Conservation (phyloP, 2,329 filamentous ascomycete genomes). For the Cercospora janseana region DNA sequence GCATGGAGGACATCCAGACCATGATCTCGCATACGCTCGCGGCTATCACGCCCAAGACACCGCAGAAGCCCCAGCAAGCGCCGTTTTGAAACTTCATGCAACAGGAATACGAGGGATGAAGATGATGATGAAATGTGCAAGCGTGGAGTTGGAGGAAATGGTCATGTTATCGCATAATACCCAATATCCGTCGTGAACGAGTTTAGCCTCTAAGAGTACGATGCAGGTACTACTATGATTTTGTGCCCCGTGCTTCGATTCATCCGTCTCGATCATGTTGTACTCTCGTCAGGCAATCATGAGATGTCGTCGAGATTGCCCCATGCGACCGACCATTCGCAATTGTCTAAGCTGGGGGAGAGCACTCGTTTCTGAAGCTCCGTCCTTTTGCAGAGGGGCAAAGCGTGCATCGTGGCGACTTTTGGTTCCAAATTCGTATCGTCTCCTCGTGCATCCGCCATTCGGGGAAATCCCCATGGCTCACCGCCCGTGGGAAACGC, state of each 20-base stretch:
- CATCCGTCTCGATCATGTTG: background rate
- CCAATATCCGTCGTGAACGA: background rate
- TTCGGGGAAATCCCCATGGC: background rate
- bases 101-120: background rate
- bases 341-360: too few species aligned
- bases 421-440: too few species aligned
- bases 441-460: too few species aligned
- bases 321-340: too few species aligned
- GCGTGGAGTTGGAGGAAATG: conserved; percentile 6
- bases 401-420: too few species aligned
- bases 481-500: background rate
- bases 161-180: conserved; percentile 4
- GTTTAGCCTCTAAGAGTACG: background rate
- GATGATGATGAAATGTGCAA: background rate
- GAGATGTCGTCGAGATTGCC: too few species aligned
- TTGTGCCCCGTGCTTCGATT: too few species aligned
- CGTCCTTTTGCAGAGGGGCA: too few species aligned
- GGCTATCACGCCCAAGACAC: conserved; percentile 31
- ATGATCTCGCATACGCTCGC: conserved; percentile 37
- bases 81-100: conserved; percentile 7
- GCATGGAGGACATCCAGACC: conserved; percentile 41
- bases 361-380: too few species aligned
- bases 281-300: too few species aligned
- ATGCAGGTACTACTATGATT: too few species aligned
- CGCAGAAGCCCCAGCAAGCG: conserved; percentile 17